phyloP scores from a whole-genome alignment of 441 rosid genomes.

The Daphne laureola region DNA sequence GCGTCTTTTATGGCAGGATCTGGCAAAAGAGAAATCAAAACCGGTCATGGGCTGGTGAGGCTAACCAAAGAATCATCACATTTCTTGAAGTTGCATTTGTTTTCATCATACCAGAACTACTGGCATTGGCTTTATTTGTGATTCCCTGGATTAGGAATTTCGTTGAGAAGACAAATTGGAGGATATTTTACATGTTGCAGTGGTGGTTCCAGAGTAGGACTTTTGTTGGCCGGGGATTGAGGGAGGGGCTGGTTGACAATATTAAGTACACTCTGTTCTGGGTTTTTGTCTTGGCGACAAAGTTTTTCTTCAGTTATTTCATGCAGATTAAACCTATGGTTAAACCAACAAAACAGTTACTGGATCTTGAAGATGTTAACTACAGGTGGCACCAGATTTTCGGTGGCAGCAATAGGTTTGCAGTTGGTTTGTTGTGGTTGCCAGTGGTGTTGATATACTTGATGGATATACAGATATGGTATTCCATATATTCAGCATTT shows the following conservation, averaged over 20 bases:
- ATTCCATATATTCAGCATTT: conserved; percentile 69
- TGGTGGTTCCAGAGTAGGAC: conserved; percentile 95
- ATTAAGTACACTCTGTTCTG: conserved; percentile 68
- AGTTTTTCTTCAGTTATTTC: conserved; percentile 72
- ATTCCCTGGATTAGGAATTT: conserved; percentile 84
- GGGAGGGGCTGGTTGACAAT: conserved; percentile 79
- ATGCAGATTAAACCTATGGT: conserved; percentile 83
- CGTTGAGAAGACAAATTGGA: conserved; percentile 75
- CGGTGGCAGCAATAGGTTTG: conserved; percentile 53
- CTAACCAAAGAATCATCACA: conserved; percentile 29
- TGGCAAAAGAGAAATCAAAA: conserved; percentile 57
- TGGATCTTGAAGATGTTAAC: conserved; percentile 29
- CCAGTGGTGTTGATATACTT: conserved; percentile 79
- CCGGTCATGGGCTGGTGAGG: conserved; percentile 37
- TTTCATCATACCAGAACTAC: conserved; percentile 60
- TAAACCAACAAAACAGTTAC: conserved; percentile 42
- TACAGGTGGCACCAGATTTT: conserved; percentile 63
- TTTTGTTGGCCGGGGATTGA: conserved; percentile 84
- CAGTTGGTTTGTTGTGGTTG: conserved; percentile 71
- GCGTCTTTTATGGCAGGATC: conserved; percentile 52
- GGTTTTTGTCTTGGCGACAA: conserved; percentile 64
- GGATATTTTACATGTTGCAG: conserved; percentile 50
- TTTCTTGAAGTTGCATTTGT: conserved; percentile 55
- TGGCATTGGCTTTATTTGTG: conserved; percentile 55
- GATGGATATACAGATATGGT: conserved; percentile 93